Evolutionary conservation across 1,284 basidiomycete genomes (phyloP), one percentile per base, ranked within the genome.

Genomic region (Mycena sp.): DNA sequence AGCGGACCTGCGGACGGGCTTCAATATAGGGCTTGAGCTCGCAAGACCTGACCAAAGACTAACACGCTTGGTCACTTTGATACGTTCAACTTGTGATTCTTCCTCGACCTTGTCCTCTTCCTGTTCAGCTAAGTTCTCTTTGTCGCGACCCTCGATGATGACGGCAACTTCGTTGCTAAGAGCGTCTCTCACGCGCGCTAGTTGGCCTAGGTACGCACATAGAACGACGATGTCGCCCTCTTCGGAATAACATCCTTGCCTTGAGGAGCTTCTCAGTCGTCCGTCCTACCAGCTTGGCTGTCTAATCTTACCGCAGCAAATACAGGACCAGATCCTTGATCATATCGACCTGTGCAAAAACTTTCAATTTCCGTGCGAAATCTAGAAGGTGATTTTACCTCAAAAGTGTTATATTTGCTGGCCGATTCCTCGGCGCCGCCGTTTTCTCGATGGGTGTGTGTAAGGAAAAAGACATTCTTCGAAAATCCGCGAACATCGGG

Each of bases 141-240:
- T 80, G 67, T 93, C 92, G 6, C 87, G 80, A 57, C 92, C 91
- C 67, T 92, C 90, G 30, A 93, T 82, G 23, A 88, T 74, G 3
- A 92, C 84, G 0, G 83, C 81, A 14, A 93, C 81, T 51, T 85
- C 76, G 2, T 76, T 69, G 21, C 51, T 37, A 9, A 90, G 74
- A 0, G 81, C 83, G 57, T 86, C 82, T 30, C 85, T 77, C 12
- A 92, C 78, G 32, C 82, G 81, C 2, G 84, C 81, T 2, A 93
- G 79, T 69, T 93, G 91, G 0, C 91, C 90, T 4, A 92, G 83
- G 70, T 93, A 93, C 0, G 90, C 89, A 68, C 89, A 91, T 11
- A 93, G 75, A 9, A 93, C 87, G 9, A 88, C 90, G 37, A 93
- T 91, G 65, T 91, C 88, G 1, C 90, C 90, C 35, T 87, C 83